Conservation (phyloP, 768 basidiomycete genomes). For the Lactarius evosmus region DNA sequence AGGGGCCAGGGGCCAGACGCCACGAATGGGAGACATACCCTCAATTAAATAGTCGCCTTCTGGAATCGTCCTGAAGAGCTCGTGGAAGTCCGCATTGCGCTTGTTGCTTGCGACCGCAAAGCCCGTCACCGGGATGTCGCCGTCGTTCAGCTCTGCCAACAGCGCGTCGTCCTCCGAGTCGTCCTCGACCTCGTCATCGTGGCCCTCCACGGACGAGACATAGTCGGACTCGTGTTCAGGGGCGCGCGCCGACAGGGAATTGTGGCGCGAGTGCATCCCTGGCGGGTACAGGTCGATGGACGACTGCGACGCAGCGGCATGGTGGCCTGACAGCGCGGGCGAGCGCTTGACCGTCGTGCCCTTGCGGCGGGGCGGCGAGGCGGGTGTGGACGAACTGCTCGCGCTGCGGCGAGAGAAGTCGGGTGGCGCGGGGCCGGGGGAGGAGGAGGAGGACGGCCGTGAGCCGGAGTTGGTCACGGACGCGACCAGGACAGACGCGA, state of each 20-base stretch:
- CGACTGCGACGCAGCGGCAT: conserved; percentile 18
- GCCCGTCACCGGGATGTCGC: conserved; percentile 89
- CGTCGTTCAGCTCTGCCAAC: conserved; percentile 47
- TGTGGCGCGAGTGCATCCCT: conserved; percentile 29
- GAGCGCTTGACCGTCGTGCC: conserved; percentile 16
- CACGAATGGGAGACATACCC: conserved; percentile 49
- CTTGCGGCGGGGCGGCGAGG: conserved; percentile 12
- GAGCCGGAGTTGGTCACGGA: conserved; percentile 58
- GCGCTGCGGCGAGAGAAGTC: conserved; percentile 7
- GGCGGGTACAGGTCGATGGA: conserved; percentile 28
- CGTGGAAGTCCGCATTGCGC: conserved; percentile 94
- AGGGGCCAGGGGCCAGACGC: conserved; percentile 1
- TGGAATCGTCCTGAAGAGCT: conserved; percentile 82
- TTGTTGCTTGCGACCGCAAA: conserved; percentile 97
- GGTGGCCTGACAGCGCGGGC: conserved; percentile 18
- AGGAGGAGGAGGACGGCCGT: conserved; percentile 24
- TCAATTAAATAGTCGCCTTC: conserved; percentile 98
- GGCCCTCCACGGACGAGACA: conserved; percentile 26
- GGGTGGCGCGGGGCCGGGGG: conserved; percentile 11
- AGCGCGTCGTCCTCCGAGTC: conserved; percentile 34
- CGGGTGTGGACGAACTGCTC: neutral
- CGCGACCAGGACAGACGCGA: conserved; percentile 66
- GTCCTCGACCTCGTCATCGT: conserved; percentile 33
- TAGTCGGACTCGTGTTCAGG: conserved; percentile 30
- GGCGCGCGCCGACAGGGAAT: conserved; percentile 29